Percentiles rank a stretch among this genome's conserved stretches.
Conservation (phyloP, 306 rosid species). For the Malus sylvestris region DNA sequence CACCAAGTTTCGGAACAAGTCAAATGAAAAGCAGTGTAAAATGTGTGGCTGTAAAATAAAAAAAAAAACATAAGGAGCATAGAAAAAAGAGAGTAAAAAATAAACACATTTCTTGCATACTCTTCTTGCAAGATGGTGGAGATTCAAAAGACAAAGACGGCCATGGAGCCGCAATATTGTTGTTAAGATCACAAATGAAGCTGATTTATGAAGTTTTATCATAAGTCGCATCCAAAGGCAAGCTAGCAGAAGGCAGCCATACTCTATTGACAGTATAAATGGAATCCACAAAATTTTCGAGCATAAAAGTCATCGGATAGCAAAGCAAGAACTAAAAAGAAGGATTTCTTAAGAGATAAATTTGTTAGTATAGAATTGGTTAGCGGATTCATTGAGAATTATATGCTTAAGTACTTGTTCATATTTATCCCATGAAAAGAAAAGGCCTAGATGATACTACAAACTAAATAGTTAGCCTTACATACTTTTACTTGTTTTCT, state of each 20-base stretch:
- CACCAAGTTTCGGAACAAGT: conserved; percentile 5
- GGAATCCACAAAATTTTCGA: neutral
- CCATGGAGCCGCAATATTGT: conserved; percentile 72
- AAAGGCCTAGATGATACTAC: neutral
- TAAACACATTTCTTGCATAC: conserved; percentile 25
- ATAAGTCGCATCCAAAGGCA: conserved; percentile 51
- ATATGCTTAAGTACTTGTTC: neutral
- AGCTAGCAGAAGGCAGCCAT: conserved; percentile 62
- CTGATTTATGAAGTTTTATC: conserved; percentile 49
- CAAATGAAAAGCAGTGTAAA: neutral
- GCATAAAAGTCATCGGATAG: conserved; percentile 1
- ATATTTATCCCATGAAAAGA: neutral
- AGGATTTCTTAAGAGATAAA: neutral
- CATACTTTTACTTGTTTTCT: neutral
- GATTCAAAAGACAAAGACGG: conserved; percentile 32
- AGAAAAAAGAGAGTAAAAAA: neutral
- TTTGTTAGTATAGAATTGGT: neutral
- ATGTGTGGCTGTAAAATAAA: no score
- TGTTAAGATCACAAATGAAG: conserved; percentile 68
- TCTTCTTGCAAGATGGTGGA: conserved; percentile 48
- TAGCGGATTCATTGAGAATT: neutral
- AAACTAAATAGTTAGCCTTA: neutral
- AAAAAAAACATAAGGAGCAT: no score
- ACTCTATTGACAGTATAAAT: conserved; percentile 31
- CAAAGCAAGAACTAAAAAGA: neutral